phyloP scores from a whole-genome alignment of 1,139 yeast species.

The Arxiozyma bovina region DNA sequence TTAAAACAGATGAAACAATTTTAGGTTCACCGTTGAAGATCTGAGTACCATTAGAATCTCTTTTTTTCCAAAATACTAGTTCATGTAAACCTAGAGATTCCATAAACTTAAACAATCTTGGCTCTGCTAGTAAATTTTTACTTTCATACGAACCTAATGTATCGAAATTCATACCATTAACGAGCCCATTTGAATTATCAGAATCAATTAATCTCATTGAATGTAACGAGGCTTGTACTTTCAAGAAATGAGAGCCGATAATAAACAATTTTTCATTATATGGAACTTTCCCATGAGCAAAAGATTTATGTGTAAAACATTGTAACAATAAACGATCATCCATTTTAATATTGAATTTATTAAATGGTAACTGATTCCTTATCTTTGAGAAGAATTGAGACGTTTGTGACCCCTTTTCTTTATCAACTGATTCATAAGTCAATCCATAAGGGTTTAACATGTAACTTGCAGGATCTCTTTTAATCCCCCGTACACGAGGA shows the following conservation, averaged over 20 bases:
- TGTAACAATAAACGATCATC: constrained; percentile 47
- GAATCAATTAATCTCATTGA: constrained; percentile 28
- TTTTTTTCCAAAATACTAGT: constrained; percentile 65
- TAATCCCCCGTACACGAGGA: constrained; percentile 60
- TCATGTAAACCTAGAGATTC: constrained; percentile 41
- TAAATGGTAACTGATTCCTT: constrained; percentile 31
- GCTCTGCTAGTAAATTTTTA: constrained; percentile 43
- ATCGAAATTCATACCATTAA: constrained; percentile 56
- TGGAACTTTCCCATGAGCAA: constrained; percentile 84
- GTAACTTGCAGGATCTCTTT: constrained; percentile 65
- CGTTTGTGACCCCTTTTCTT: neutral
- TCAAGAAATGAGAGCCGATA: constrained; percentile 67
- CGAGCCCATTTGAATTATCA: constrained; percentile 24
- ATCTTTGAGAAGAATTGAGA: constrained; percentile 10
- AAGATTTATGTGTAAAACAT: constrained; percentile 83
- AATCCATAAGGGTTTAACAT: constrained; percentile 48
- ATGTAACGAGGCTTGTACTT: constrained; percentile 48
- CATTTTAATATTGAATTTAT: constrained; percentile 21
- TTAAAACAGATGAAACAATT: constrained; percentile 60
- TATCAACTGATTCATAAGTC: constrained; percentile 27
- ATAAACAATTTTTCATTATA: constrained; percentile 77
- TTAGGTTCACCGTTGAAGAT: constrained; percentile 45
- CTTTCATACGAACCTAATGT: constrained; percentile 50
- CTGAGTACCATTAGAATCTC: constrained; percentile 46
- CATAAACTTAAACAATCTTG: constrained; percentile 46